A percentile compares a stretch with the other conserved stretches of the same genome.
Conservation (phyloP, 495 filamentous ascomycete species). For the Neurospora sp. region DNA sequence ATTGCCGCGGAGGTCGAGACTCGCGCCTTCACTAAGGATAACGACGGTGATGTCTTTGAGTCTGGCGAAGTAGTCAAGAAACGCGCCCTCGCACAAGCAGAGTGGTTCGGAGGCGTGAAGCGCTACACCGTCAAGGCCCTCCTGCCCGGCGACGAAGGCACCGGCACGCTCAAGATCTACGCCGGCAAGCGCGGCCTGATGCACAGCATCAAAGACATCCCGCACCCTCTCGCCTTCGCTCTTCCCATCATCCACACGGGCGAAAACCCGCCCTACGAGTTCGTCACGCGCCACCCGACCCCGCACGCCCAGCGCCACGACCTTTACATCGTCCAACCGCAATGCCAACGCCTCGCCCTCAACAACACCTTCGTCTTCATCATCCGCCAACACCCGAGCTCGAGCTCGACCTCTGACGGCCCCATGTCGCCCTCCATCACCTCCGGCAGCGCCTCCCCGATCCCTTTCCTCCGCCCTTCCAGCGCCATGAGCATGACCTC, state of each 20-base stretch:
- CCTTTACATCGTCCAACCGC: conserved; percentile 90
- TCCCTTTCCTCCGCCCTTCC: conserved; percentile 60
- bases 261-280: conserved; percentile 87
- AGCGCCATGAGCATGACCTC: conserved; percentile 78
- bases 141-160: conserved; percentile 80
- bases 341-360: conserved; percentile 73
- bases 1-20: conserved; percentile 90
- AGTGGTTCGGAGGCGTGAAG: conserved; percentile 81
- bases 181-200: conserved; percentile 89
- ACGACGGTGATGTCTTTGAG: conserved; percentile 87
- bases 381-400: conserved; percentile 83
- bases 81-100: conserved; percentile 78
- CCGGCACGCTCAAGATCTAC: conserved; percentile 82
- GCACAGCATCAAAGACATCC: conserved; percentile 90
- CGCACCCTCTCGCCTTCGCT: conserved; percentile 83
- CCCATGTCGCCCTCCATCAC: conserved; percentile 34
- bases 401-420: conserved; percentile 37
- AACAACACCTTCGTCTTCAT: conserved; percentile 98
- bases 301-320: conserved; percentile 95
- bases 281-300: conserved; percentile 85
- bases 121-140: conserved; percentile 88
- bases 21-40: conserved; percentile 65
- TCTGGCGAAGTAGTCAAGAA: conserved; percentile 81
- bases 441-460: conserved; percentile 50
- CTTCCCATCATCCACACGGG: conserved; percentile 84